Percentiles rank a stretch among this genome's conserved stretches.
Conservation (phyloP, 371 early-diverging fungal species). For the Syncephalis plumigaleata region DNA sequence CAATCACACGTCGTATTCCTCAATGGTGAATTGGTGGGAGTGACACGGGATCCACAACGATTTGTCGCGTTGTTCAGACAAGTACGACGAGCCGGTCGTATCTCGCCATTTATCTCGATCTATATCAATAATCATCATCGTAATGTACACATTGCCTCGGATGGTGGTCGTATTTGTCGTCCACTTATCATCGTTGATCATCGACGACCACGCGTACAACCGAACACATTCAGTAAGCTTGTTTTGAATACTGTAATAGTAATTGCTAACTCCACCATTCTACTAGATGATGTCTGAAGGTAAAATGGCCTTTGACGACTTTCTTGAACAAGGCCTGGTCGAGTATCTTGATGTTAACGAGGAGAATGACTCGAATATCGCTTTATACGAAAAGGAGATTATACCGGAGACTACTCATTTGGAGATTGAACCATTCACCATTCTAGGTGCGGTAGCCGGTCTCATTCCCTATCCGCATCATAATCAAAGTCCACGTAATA, state of each 20-base stretch:
- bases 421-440: conserved; percentile 96
- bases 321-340: conserved; percentile 82
- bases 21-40: conserved; percentile 85
- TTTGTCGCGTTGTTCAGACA: conserved; percentile 74
- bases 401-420: conserved; percentile 82
- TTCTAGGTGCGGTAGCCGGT: conserved; percentile 96
- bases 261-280: conserved; percentile 1
- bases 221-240: conserved; percentile 37
- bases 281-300: conserved; percentile 31
- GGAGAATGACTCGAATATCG: conserved; percentile 93
- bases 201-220: conserved; percentile 49
- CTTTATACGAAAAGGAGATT: conserved; percentile 76
- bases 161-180: conserved; percentile 96
- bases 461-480: conserved; percentile 99
- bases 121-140: conserved; percentile 71
- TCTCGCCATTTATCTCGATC: conserved; percentile 89
- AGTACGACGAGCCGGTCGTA: conserved; percentile 67
- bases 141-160: conserved; percentile 89
- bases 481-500: conserved; percentile 99
- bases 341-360: conserved; percentile 99
- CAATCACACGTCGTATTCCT: conserved; percentile 70
- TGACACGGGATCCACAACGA: conserved; percentile 54
- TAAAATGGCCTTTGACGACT: conserved; percentile 70
- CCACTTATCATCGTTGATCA: conserved; percentile 95
- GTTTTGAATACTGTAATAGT: conserved; percentile 1